Base-by-base conservation (phyloP, 1,284 basidiomycete genomes). In the Vanrija sp. region DNA sequence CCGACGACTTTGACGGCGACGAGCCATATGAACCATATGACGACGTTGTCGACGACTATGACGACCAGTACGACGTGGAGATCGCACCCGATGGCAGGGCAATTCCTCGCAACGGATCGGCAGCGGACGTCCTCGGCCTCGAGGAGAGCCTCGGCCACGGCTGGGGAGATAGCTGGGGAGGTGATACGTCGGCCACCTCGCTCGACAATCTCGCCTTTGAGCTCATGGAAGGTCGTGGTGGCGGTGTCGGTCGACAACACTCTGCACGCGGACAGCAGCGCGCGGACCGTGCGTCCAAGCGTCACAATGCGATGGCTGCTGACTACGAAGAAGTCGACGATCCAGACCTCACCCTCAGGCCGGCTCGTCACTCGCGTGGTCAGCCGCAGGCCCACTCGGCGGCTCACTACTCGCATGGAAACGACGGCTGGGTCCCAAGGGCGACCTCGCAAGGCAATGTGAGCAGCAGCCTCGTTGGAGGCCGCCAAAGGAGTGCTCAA, bases 1-100 rank as follows among this genome's bases (percentile, higher is more conserved):
- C 85, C 6, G 85, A 88, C 63, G 89, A 91, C 29, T 43, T 46
- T n/a, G 34, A 43, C 19, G 34, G 34, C 34, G 34, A 34, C 12
- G 34, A 34, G 34, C 34, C 34, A 1, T 34, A 34, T 12, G 34
- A 34, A 12, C 34, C 34, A 34, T 16, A 29, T 6, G 51, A 52
- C 38, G 38, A 52, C 38, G 50, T 26, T 8, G 43, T 45, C 23
- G 50, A 29, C 15, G 43, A 45, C 43, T 44, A 51, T 46, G 52
- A 54, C 23, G 44, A 43, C 40, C 46, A 42, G 19, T 51, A 52
- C 46, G 51, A 28, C 38, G 43, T 55, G 28, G 57, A 85, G 66
- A 85, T 90, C 29, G 83, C 84, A 6, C 73, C 80, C 49, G 84
- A 87, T 68, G 86, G 87, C 54, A 86, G 87, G 80, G 88, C 86